phyloP scores from a whole-genome alignment of 2,329 filamentous ascomycete species.

The Chaetomium strumarium region DNA sequence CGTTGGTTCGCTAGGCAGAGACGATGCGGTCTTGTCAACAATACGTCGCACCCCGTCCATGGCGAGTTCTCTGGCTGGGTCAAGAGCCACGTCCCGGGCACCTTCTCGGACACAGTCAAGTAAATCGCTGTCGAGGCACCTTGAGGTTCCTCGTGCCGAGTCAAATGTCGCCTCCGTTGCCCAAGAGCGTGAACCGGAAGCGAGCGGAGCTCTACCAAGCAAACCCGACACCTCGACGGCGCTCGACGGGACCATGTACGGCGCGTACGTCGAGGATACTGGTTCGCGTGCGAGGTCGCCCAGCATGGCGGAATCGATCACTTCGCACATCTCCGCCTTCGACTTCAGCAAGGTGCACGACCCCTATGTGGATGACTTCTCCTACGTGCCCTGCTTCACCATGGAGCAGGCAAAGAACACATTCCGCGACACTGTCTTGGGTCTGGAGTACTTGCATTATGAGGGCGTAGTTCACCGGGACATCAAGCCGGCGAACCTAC shows the following conservation, averaged over 20 bases:
- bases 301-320: constrained; percentile 73
- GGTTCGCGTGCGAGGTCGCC: constrained; percentile 62
- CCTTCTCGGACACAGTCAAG: constrained; percentile 45
- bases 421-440: constrained; percentile 88
- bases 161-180: constrained; percentile 30
- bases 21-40: constrained; percentile 37
- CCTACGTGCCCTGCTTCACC: constrained; percentile 90
- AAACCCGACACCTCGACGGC: constrained; percentile 49
- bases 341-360: constrained; percentile 57
- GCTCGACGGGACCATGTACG: constrained; percentile 73
- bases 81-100: constrained; percentile 39
- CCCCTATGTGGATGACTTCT: constrained; percentile 76
- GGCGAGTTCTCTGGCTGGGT: constrained; percentile 35
- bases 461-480: constrained; percentile 80
- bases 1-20: constrained; percentile 38
- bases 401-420: constrained; percentile 73
- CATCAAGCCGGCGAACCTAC: constrained; percentile 83
- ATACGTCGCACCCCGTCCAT: constrained; percentile 31
- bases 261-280: constrained; percentile 57
- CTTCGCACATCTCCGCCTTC: constrained; percentile 62
- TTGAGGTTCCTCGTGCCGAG: constrained; percentile 31
- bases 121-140: constrained; percentile 35
- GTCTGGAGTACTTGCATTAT: constrained; percentile 87
- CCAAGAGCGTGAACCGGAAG: constrained; percentile 49
- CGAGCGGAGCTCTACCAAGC: constrained; percentile 47